Conservation (phyloP, 208 protist genomes). For the Angomonas ambiguus region DNA sequence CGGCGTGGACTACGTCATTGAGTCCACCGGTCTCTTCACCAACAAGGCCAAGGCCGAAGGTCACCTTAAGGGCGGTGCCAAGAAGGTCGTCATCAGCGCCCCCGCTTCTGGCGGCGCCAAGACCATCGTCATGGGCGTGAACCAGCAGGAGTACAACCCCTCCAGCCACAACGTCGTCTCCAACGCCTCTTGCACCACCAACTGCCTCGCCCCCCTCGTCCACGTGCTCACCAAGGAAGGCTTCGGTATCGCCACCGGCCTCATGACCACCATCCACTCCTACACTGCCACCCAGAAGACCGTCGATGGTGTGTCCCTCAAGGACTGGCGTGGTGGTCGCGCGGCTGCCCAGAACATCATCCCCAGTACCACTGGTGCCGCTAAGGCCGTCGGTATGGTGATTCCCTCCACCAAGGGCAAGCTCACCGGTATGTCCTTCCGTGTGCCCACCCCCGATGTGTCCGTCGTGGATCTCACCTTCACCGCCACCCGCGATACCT, state of each 20-base stretch:
- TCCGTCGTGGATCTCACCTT: constrained; percentile 99
- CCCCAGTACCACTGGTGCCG: constrained; percentile 98
- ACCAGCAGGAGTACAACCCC: constrained; percentile 91
- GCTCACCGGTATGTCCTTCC: constrained; percentile 98
- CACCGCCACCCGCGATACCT: constrained; percentile 86
- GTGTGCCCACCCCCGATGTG: constrained; percentile 97
- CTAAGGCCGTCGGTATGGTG: constrained; percentile 98
- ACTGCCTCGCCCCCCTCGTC: constrained; percentile 99
- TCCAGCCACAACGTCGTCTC: constrained; percentile 88
- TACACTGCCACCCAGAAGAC: constrained; percentile 98
- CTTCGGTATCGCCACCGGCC: constrained; percentile 94
- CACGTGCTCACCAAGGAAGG: constrained; percentile 96
- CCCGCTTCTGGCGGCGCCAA: constrained; percentile 94
- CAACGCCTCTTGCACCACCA: constrained; percentile 99
- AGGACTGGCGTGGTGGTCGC: constrained; percentile 98
- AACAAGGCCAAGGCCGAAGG: constrained; percentile 79
- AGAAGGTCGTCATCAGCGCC: constrained; percentile 99
- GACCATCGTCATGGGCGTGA: constrained; percentile 99
- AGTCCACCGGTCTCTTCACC: constrained; percentile 99
- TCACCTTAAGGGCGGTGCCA: constrained; percentile 96
- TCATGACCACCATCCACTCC: constrained; percentile 99
- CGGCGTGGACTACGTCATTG: constrained; percentile 96
- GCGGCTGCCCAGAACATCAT: constrained; percentile 98
- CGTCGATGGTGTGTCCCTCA: constrained; percentile 96
- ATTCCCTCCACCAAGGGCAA: constrained; percentile 89